These are phyloP conservation scores for Lippia alba DNA, from an alignment of 305 asterid genomes.

Conservation along the genomic window DNA sequence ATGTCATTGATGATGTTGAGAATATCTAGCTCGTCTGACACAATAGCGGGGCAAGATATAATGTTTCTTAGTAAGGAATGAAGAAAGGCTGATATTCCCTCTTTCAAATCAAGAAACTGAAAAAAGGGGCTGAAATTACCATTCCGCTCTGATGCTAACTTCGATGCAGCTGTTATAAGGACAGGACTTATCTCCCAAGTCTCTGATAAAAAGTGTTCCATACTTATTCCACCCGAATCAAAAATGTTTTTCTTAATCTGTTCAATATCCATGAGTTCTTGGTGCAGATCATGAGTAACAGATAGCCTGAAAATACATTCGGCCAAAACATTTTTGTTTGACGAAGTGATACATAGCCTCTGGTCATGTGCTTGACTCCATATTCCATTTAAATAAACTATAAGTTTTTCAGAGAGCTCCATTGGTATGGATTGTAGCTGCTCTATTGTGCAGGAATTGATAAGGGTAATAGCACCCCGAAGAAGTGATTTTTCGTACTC, in stretches of 20 bases:
- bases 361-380: constrained; percentile 51
- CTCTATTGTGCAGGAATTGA: constrained; percentile 57
- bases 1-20: constrained; percentile 60
- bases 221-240: constrained; percentile 38
- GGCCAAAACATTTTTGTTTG: constrained; percentile 47
- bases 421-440: constrained; percentile 55
- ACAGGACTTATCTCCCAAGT: constrained; percentile 73
- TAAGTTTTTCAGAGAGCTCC: constrained; percentile 42
- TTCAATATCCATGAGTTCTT: constrained; percentile 35
- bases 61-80: constrained; percentile 54
- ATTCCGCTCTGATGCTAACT: constrained; percentile 39
- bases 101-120: constrained; percentile 48
- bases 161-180: constrained; percentile 46
- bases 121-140: constrained; percentile 50
- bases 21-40: constrained; percentile 69
- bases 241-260: constrained; percentile 49
- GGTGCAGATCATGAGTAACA: constrained; percentile 28
- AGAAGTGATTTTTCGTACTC: constrained; percentile 49
- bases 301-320: constrained; percentile 74
- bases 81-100: constrained; percentile 47
- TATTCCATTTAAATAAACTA: constrained; percentile 43
- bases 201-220: constrained; percentile 54
- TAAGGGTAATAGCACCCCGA: constrained; percentile 57
- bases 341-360: constrained; percentile 38
- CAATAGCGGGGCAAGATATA: constrained; percentile 70